A percentile compares a stretch with the other conserved stretches of the same genome.
These are phyloP conservation scores for Aspergillus campestris DNA, from an alignment of 495 filamentous ascomycete genomes.

Conservation along the genomic window DNA sequence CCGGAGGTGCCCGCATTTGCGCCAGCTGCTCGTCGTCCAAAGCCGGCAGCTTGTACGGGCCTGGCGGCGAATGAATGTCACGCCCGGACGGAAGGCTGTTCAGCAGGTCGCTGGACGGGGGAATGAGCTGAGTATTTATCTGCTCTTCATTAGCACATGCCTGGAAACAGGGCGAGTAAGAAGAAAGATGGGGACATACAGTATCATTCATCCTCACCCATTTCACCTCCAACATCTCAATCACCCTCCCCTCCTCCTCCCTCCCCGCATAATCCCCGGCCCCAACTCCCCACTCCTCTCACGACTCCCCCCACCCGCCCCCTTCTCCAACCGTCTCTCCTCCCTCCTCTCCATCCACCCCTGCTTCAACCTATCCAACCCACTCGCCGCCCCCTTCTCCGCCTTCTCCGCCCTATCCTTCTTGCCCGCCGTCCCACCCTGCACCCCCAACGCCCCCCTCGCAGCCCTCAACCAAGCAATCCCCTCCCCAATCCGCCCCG, in stretches of 20 bases:
- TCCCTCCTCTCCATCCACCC: conserved; percentile 44
- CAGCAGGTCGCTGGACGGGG: conserved; percentile 58
- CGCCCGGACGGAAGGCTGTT: conserved; percentile 77
- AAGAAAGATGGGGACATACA: conserved; percentile 40
- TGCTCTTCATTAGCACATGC: conserved; percentile 19
- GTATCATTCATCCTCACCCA: conserved; percentile 93
- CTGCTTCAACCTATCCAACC: conserved; percentile 36
- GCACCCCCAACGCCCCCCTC: conserved; percentile 58
- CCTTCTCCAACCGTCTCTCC: conserved; percentile 57
- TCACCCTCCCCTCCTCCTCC: conserved; percentile 74
- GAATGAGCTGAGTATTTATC: conserved; percentile 75
- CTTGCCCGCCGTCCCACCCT: conserved; percentile 6
- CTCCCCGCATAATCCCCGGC: conserved; percentile 75
- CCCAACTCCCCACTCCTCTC: conserved; percentile 53
- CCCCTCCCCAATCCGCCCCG: conserved; percentile 67
- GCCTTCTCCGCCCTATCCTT: conserved; percentile 11
- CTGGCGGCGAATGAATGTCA: conserved; percentile 63
- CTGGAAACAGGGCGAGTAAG: not conserved
- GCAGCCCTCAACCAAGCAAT: conserved; percentile 78
- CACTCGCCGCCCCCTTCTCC: conserved; percentile 29
- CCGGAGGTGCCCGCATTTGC: conserved; percentile 37
- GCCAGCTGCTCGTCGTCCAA: conserved; percentile 49
- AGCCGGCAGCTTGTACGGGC: conserved; percentile 48
- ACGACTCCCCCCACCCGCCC: conserved; percentile 45
- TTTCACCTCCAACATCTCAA: conserved; percentile 79